Evolutionary conservation across 768 basidiomycete species (phyloP), one percentile per base, ranked within the genome.

Genomic region (Lanmaoa pseudosensibilis): DNA sequence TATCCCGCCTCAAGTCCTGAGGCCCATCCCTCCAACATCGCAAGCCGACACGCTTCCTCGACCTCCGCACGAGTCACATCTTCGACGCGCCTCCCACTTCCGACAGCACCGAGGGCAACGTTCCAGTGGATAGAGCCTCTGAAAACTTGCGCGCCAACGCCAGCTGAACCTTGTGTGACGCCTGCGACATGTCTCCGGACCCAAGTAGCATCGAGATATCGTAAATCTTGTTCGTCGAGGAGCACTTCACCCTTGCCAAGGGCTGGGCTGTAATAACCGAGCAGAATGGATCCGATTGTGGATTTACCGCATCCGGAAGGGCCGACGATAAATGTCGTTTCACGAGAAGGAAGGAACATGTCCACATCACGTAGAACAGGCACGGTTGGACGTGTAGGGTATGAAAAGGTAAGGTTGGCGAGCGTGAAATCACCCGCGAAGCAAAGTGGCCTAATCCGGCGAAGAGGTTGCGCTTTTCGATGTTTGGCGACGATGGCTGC

Each of bases 1-100:
- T 98, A 98, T 1, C 94, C 93, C 4, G 87, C 80, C 0, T 92
- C 92, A n/a, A 98, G 74, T 52, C 87, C 90, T 16, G 75, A 72
- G 5, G 97, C 80, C 71, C 95, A 99, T 50, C 92, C 91, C 63
- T 96, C 89, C 62, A 98, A 78, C 69, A 96, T 78, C 0, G 93
- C 93, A 9, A 83, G 84, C n/a, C 82, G 77, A 65, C 94, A 95
- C 0, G 93, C 95, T 16, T 84, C 81, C 41, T 87, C 80, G 2
- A 98, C 91, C 68, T 94, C 87, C 18, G 77, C 74, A 37, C 84
- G 74, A 1, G 81, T 81, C 19, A 86, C 86, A 23, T 82, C 78
- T 52, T 79, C 74, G 1, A 78, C 78, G 4, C 67, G 60, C 32
- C 78, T 70, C 19, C 68, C 63, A 61, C 69, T 70, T 7, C 83